Conservation (phyloP, 441 rosid genomes). For the Omphalea diandra region DNA sequence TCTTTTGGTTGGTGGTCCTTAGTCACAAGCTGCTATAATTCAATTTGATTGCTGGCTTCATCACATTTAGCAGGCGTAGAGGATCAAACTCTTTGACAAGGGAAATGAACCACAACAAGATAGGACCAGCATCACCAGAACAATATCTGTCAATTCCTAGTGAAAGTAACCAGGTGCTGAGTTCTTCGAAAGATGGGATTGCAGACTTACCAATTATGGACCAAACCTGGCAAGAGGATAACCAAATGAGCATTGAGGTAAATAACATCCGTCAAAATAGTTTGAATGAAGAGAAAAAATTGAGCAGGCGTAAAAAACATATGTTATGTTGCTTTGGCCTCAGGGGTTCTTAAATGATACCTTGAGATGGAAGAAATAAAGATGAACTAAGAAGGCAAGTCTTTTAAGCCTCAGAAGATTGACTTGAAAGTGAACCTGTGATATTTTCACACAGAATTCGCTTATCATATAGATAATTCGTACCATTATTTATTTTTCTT, state of each 20-base stretch:
- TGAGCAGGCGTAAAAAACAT: constrained; percentile 25
- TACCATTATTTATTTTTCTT: too few species aligned
- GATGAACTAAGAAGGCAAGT: background rate
- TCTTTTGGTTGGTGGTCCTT: background rate
- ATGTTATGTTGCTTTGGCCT: constrained; percentile 47
- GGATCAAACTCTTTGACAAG: constrained; percentile 47
- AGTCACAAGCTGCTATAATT: background rate
- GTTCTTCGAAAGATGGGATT: constrained; percentile 27
- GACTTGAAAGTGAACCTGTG: too few species aligned
- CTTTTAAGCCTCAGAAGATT: too few species aligned
- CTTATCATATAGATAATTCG: too few species aligned
- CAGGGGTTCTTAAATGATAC: constrained; percentile 7
- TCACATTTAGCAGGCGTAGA: constrained; percentile 38
- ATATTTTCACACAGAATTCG: too few species aligned
- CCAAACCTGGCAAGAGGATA: constrained; percentile 18
- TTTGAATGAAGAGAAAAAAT: constrained; percentile 26
- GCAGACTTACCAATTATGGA: constrained; percentile 25
- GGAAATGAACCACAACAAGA: constrained; percentile 60
- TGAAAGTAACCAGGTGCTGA: constrained; percentile 28
- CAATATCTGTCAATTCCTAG: constrained; percentile 26
- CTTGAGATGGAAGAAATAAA: background rate
- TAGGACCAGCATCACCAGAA: constrained; percentile 59
- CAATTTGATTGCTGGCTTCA: background rate
- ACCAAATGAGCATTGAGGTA: constrained; percentile 13
- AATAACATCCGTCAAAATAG: constrained; percentile 27